These are phyloP conservation scores for Colletotrichum phormii DNA, from an alignment of 2,329 filamentous ascomycete genomes.

Conservation along the genomic window DNA sequence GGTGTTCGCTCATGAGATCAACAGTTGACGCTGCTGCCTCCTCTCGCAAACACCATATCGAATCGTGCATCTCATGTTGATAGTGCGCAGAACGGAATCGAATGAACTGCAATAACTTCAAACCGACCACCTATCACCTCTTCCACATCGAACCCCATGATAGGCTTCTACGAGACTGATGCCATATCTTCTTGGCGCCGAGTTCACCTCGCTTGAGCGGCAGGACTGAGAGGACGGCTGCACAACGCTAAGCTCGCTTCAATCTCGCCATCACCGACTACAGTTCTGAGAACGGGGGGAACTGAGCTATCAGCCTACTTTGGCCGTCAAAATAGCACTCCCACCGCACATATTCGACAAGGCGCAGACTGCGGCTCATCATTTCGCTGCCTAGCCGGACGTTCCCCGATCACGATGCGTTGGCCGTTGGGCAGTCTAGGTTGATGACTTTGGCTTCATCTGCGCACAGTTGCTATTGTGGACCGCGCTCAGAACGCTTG, in stretches of 20 bases:
- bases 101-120: not conserved
- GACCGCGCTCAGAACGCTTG: not conserved
- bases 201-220: not conserved
- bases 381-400: not conserved
- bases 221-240: not conserved
- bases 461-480: slow-evolving; percentile 18
- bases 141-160: not conserved
- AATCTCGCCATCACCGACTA: not conserved
- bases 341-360: not conserved
- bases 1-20: not conserved
- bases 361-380: not conserved
- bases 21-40: no score
- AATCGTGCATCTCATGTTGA: not conserved
- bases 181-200: not conserved
- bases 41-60: not conserved
- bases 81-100: not conserved
- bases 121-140: not conserved
- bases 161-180: not conserved
- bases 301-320: not conserved
- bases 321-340: not conserved
- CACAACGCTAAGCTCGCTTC: not conserved
- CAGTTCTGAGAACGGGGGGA: not conserved
- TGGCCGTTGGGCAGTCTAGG: not conserved
- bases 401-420: not conserved
- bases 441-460: not conserved